These are phyloP conservation scores for Mucor indicus DNA, from an alignment of 371 early-diverging fungal species.

Conservation along the genomic window DNA sequence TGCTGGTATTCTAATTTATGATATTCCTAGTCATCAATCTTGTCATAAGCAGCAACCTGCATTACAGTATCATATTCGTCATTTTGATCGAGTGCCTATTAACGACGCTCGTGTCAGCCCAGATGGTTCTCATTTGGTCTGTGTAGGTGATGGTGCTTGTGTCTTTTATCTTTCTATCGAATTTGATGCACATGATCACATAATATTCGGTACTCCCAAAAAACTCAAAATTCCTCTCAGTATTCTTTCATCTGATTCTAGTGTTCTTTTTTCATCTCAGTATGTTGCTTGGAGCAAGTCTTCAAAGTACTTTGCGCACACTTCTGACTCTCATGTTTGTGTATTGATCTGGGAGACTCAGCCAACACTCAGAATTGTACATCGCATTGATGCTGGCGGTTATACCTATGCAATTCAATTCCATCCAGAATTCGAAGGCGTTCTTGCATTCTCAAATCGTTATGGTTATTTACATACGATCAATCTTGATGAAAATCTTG, in stretches of 20 bases:
- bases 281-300: conserved; percentile 57
- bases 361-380: conserved; percentile 28
- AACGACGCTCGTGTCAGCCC: conserved; percentile 60
- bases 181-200: conserved; percentile 6
- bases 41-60: too few relatives aligned
- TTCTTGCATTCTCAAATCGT: conserved; percentile 53
- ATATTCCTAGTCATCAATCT: too few relatives aligned
- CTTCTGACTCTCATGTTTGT: conserved; percentile 46
- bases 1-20: conserved; percentile 45
- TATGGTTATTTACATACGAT: conserved; percentile 63
- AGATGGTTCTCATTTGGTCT: conserved; percentile 44
- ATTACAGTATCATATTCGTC: conserved; percentile 32
- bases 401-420: conserved; percentile 51
- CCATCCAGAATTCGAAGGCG: conserved; percentile 52
- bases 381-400: conserved; percentile 51
- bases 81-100: conserved; percentile 44
- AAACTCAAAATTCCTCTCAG: conserved; percentile 4
- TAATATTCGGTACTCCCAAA: conserved; percentile 11
- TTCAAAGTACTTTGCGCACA: conserved; percentile 56
- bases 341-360: conserved; percentile 53
- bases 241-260: background rate
- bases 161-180: conserved; percentile 13
- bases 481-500: conserved; percentile 25
- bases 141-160: conserved; percentile 50
- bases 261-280: conserved; percentile 32